Conservation (phyloP, 2,329 filamentous ascomycete species). For the Emmonsiellopsis sp. region DNA sequence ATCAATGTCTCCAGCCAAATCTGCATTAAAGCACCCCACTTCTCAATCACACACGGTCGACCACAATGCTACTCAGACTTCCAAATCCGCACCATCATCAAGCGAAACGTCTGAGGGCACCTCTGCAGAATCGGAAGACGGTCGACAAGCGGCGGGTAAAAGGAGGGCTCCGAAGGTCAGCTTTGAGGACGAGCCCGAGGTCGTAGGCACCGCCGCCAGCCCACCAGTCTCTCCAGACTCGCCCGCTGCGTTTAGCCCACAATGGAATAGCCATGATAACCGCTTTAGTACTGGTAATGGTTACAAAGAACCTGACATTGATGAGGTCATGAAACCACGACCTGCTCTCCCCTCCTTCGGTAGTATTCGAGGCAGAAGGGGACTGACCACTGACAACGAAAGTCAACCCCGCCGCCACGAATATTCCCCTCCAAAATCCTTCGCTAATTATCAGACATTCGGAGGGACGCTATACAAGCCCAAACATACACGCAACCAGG, state of each 20-base stretch:
- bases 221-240: conserved; percentile 33
- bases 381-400: conserved; percentile 5
- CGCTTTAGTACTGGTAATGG: not conserved
- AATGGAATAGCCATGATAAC: conserved; percentile 11
- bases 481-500: not conserved
- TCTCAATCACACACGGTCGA: conserved; percentile 31
- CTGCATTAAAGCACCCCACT: conserved; percentile 49
- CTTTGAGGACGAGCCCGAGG: conserved; percentile 52
- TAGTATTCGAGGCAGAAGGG: conserved; percentile 45
- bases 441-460: conserved; percentile 26
- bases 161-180: conserved; percentile 55
- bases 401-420: conserved; percentile 18
- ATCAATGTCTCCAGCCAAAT: conserved; percentile 53
- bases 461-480: conserved; percentile 19
- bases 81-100: conserved; percentile 24
- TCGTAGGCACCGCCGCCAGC: conserved; percentile 37
- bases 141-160: conserved; percentile 30
- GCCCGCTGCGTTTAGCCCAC: conserved; percentile 23
- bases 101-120: conserved; percentile 50
- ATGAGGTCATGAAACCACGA: conserved; percentile 48
- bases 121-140: conserved; percentile 40
- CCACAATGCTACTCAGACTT: conserved; percentile 15
- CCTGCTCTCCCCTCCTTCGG: conserved; percentile 53
- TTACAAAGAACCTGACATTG: conserved; percentile 38
- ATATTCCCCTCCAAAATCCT: conserved; percentile 24